Base-by-base conservation (phyloP, 2,329 filamentous ascomycete species). In the Apiospora hydei region DNA sequence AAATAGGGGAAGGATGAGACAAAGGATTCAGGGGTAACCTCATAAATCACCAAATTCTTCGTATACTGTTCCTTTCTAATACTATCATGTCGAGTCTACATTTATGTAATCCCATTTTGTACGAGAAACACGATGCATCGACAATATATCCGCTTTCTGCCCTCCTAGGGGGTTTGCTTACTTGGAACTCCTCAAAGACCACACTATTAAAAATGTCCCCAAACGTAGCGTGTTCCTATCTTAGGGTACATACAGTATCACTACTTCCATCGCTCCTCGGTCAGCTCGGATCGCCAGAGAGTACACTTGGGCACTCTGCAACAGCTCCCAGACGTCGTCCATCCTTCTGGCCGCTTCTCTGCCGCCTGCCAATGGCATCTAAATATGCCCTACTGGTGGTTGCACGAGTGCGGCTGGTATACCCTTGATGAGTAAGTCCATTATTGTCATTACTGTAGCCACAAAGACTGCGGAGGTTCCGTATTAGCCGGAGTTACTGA, bases 361-460 rank as follows among this genome's bases (percentile, higher is more conserved):
- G n/a, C n/a, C n/a, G n/a, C n/a, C n/a, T n/a, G n/a, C n/a, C n/a
- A n/a, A n/a, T n/a, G n/a, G n/a, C n/a, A n/a, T n/a, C n/a, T n/a
- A n/a, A n/a, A n/a, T n/a, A n/a, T n/a, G n/a, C n/a, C n/a, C n/a
- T n/a, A n/a, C n/a, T n/a, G n/a, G n/a, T n/a, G n/a, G n/a, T 57
- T 26, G 26, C 51, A 57, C 26, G 24, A 57, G 26, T 57, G 26
- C 26, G 14, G 14, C 16, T 0, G 3, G 26, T 34, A 57, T 34
- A 34, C 14, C 5, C 18, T 2, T 2, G 51, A 30, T 3, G 1
- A 34, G 1, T 2, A 4, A 11, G 5, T 11, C 1, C 30, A 16
- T 5, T 38, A 21, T 21, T 61, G 30, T 21, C 30, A 61, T 10
- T 10, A 18, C 16, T 38, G 53, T 26, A 6, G 18, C 26, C 30